Conservation (phyloP, 1,139 yeast genomes). For the Debaryomyces subglobosus region DNA sequence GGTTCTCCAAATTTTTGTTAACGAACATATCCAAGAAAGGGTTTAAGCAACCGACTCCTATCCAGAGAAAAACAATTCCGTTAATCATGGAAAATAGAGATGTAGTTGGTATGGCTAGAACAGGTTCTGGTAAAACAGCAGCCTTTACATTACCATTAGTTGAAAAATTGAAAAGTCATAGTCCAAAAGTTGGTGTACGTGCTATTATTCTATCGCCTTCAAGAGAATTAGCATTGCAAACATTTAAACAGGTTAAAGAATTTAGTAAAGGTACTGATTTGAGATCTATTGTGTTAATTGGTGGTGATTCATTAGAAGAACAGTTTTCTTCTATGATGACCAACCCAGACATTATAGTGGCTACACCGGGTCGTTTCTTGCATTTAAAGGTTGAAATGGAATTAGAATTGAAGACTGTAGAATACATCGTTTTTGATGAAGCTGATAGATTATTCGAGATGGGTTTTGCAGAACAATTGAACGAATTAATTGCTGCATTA, state of each 20-base stretch:
- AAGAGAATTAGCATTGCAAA: slow-evolving; percentile 92
- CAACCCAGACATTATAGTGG: slow-evolving; percentile 92
- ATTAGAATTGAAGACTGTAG: slow-evolving; percentile 77
- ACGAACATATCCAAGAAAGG: slow-evolving; percentile 82
- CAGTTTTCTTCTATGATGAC: slow-evolving; percentile 92
- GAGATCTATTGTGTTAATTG: slow-evolving; percentile 79
- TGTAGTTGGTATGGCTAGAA: slow-evolving; percentile 98
- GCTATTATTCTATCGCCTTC: slow-evolving; percentile 89
- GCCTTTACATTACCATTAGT: slow-evolving; percentile 94
- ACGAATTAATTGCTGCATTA: slow-evolving; percentile 81
- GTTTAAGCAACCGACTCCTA: slow-evolving; percentile 94
- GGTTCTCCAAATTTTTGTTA: slow-evolving; percentile 72
- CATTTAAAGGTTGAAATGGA: slow-evolving; percentile 96
- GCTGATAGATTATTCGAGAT: slow-evolving; percentile 97
- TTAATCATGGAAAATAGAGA: slow-evolving; percentile 84
- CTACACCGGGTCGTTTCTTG: slow-evolving; percentile 96
- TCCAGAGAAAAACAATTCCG: slow-evolving; percentile 94
- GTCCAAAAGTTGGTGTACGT: slow-evolving; percentile 82
- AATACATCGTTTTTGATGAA: slow-evolving; percentile 94
- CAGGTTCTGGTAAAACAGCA: slow-evolving; percentile 99
- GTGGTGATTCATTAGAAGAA: slow-evolving; percentile 97
- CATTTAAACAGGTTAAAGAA: slow-evolving; percentile 85
- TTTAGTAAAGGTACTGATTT: slow-evolving; percentile 84
- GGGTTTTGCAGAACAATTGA: slow-evolving; percentile 95
- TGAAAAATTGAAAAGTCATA: slow-evolving; percentile 79